A percentile compares a stretch with the other conserved stretches of the same genome.
Conservation (phyloP, 805 yeast genomes). For the Metschnikowia sp. region DNA sequence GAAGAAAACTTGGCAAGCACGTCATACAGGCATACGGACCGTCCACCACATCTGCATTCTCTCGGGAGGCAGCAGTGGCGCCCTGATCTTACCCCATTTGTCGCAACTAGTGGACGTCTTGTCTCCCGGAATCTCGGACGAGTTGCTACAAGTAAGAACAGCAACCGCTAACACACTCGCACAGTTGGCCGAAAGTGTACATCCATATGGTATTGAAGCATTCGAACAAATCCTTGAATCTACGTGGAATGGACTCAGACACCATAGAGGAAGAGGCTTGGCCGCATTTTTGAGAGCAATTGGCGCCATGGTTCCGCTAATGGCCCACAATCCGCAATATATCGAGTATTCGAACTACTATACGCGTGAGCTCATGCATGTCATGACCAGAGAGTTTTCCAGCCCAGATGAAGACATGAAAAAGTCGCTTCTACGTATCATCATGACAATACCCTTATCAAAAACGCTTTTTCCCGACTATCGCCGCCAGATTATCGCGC, state of each 20-base stretch:
- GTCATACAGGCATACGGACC: conserved; percentile 77
- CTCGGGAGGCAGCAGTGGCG: conserved; percentile 54
- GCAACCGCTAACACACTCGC: conserved; percentile 71
- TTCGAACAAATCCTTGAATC: conserved; percentile 74
- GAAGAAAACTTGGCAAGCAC: conserved; percentile 73
- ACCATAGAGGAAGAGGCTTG: conserved; percentile 72
- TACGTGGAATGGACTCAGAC: conserved; percentile 73
- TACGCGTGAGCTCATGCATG: conserved; percentile 66
- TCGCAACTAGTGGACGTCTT: conserved; percentile 62
- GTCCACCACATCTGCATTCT: conserved; percentile 72
- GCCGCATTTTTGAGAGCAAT: conserved; percentile 76
- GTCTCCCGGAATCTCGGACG: conserved; percentile 58
- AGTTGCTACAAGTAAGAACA: conserved; percentile 61
- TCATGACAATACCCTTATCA: conserved; percentile 63
- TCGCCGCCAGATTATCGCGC: conserved; percentile 45
- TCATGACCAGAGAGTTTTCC: conserved; percentile 66
- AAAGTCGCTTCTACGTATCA: conserved; percentile 62
- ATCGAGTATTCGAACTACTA: conserved; percentile 77
- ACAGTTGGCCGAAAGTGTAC: conserved; percentile 73
- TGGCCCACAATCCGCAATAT: conserved; percentile 52
- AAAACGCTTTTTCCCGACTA: conserved; percentile 53
- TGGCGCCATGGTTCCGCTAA: conserved; percentile 77
- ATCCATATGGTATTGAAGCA: conserved; percentile 88
- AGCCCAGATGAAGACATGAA: conserved; percentile 90
- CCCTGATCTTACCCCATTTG: conserved; percentile 63